Percentiles rank a stretch among this genome's conserved stretches.
phyloP scores from a whole-genome alignment of 257 asterid genomes.

The Rehmannia glutinosa region DNA sequence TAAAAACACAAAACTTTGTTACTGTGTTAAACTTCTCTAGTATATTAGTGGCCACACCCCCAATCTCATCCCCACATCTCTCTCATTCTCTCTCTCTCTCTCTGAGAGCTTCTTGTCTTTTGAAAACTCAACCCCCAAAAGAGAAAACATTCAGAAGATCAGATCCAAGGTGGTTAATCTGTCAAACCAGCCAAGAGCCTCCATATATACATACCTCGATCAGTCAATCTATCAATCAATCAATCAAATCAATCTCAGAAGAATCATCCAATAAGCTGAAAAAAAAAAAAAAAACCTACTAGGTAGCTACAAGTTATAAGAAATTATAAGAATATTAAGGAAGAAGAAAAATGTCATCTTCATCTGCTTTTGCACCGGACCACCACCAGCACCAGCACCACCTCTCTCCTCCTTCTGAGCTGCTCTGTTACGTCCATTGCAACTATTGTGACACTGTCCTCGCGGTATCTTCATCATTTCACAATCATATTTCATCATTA shows the following conservation, averaged over 20 bases:
- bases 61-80: neutral
- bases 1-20: neutral
- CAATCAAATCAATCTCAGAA: slow-evolving; percentile 46
- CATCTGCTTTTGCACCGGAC: slow-evolving; percentile 75
- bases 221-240: slow-evolving; percentile 83
- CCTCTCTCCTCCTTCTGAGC: slow-evolving; percentile 65
- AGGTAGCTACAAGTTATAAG: no score
- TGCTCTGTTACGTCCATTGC: slow-evolving; percentile 97
- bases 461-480: no score
- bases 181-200: slow-evolving; percentile 29
- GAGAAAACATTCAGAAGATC: slow-evolving; percentile 34
- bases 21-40: slow-evolving; percentile 17
- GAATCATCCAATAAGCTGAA: neutral
- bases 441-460: slow-evolving; percentile 88
- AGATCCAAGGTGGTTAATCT: slow-evolving; percentile 64
- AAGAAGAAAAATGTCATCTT: slow-evolving; percentile 81
- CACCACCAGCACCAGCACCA: slow-evolving; percentile 76
- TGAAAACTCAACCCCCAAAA: slow-evolving; percentile 26
- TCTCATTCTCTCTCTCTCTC: slow-evolving; percentile 10
- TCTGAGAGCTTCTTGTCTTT: slow-evolving; percentile 16
- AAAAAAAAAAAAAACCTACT: neutral
- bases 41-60: slow-evolving; percentile 28
- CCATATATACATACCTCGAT: slow-evolving; percentile 45
- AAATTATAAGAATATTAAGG: no score
- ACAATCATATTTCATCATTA: no score